Conservation (phyloP, 805 yeast species). For the Pichia sporocuriosa region DNA sequence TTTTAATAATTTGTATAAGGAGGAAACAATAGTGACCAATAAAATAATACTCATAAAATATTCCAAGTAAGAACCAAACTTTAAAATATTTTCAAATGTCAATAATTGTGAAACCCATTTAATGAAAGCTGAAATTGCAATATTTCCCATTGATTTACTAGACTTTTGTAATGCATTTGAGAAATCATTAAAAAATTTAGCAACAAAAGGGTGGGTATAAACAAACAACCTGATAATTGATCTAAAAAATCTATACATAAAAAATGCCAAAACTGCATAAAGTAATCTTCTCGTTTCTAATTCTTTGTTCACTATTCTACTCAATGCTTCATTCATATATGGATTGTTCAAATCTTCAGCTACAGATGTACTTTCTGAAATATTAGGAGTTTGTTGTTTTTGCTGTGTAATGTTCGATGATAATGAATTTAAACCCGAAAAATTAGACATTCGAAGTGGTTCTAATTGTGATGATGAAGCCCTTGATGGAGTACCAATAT, state of each 20-base stretch:
- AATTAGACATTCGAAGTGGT: neutral
- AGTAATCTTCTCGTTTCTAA: constrained; percentile 30
- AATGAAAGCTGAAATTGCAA: neutral
- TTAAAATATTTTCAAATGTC: constrained; percentile 4
- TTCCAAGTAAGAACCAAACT: constrained; percentile 11
- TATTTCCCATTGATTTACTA: neutral
- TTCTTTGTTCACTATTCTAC: constrained; percentile 39
- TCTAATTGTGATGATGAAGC: neutral
- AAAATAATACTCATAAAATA: constrained; percentile 23
- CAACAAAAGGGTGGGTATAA: constrained; percentile 5
- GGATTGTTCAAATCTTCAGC: constrained; percentile 9
- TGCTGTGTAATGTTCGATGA: no score
- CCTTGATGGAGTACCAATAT: neutral
- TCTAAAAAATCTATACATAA: constrained; percentile 27
- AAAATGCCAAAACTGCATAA: constrained; percentile 23
- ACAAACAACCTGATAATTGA: constrained; percentile 20
- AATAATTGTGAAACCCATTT: neutral
- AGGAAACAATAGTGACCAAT: constrained; percentile 24
- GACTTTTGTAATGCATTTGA: neutral
- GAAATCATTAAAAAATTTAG: neutral
- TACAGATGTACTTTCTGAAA: neutral
- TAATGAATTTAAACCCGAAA: no score
- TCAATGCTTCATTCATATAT: constrained; percentile 35
- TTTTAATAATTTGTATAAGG: constrained; percentile 29
- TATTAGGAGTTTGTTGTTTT: no score